phyloP scores from a whole-genome alignment of 1,139 yeast genomes.

The Chernovozyma aurita region DNA sequence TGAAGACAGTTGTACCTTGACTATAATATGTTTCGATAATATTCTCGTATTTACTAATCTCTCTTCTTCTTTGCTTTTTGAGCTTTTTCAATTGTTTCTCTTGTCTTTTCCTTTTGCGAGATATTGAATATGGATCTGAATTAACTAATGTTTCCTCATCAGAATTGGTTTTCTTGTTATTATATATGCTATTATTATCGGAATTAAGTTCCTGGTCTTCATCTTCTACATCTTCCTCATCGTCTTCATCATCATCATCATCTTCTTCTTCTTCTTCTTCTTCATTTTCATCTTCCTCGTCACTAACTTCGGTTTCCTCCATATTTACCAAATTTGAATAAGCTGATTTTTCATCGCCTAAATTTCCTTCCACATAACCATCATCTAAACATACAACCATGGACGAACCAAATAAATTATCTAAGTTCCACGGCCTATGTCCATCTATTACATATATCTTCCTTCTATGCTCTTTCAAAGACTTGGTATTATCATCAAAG shows the following conservation, averaged over 20 bases:
- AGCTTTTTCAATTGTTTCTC: conserved; percentile 18
- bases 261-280: conserved; percentile 23
- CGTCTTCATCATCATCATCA: conserved; percentile 19
- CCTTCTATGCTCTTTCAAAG: conserved; percentile 12
- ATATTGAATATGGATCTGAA: conserved; percentile 29
- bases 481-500: background rate
- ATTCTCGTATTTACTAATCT: conserved; percentile 50
- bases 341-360: conserved; percentile 50
- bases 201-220: conserved; percentile 20
- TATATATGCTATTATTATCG: conserved; percentile 19
- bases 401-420: conserved; percentile 84
- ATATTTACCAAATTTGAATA: conserved; percentile 45
- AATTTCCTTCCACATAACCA: conserved; percentile 61
- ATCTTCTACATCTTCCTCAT: conserved; percentile 19
- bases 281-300: conserved; percentile 28
- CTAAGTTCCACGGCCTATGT: conserved; percentile 94
- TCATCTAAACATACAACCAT: conserved; percentile 84
- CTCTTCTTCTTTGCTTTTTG: conserved; percentile 27
- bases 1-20: conserved; percentile 74
- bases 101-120: conserved; percentile 29
- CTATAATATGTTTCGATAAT: conserved; percentile 67
- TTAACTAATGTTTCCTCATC: conserved; percentile 19
- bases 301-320: conserved; percentile 20
- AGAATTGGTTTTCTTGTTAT: conserved; percentile 17
- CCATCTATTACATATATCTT: conserved; percentile 81